phyloP scores from a whole-genome alignment of 1,284 basidiomycete genomes.

The Ustilago crameri region DNA sequence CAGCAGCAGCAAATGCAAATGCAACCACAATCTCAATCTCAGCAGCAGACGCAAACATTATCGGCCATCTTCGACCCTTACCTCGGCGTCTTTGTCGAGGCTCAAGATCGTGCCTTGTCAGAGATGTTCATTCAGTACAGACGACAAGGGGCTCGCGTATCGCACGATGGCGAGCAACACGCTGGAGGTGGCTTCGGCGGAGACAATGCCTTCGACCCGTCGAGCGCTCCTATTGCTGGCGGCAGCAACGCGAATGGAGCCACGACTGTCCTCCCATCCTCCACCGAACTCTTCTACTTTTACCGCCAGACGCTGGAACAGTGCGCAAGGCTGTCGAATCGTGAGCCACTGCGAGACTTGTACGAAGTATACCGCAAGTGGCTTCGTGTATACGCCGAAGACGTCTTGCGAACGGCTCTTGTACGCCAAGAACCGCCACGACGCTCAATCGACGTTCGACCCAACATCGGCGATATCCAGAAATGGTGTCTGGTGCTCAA shows the following conservation, averaged over 20 bases:
- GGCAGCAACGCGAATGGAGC: slow-evolving; percentile 72
- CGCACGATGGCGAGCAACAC: slow-evolving; percentile 29
- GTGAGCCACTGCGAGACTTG: slow-evolving; percentile 61
- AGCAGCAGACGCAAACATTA: slow-evolving; percentile 54
- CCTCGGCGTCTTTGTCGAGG: slow-evolving; percentile 91
- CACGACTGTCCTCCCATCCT: slow-evolving; percentile 82
- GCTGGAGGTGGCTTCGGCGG: slow-evolving; percentile 58
- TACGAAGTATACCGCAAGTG: slow-evolving; percentile 80
- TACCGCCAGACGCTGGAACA: slow-evolving; percentile 95
- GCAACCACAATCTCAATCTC: neutral
- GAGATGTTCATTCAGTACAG: slow-evolving; percentile 57
- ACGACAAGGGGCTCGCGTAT: slow-evolving; percentile 35
- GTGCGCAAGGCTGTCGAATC: slow-evolving; percentile 76
- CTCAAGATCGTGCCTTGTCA: slow-evolving; percentile 80
- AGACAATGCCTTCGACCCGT: slow-evolving; percentile 72
- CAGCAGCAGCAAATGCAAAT: slow-evolving; percentile 9
- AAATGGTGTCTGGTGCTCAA: slow-evolving; percentile 79
- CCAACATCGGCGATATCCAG: slow-evolving; percentile 54
- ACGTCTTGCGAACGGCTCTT: slow-evolving; percentile 75
- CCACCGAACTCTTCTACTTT: slow-evolving; percentile 96
- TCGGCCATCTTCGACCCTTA: slow-evolving; percentile 90
- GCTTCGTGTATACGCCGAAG: slow-evolving; percentile 91
- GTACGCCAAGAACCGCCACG: slow-evolving; percentile 73
- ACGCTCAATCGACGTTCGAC: slow-evolving; percentile 51
- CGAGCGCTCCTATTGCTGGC: slow-evolving; percentile 72